A percentile compares a stretch with the other conserved stretches of the same genome.
Conservation (phyloP, 2,329 filamentous ascomycete genomes). For the Neonectria sp. region DNA sequence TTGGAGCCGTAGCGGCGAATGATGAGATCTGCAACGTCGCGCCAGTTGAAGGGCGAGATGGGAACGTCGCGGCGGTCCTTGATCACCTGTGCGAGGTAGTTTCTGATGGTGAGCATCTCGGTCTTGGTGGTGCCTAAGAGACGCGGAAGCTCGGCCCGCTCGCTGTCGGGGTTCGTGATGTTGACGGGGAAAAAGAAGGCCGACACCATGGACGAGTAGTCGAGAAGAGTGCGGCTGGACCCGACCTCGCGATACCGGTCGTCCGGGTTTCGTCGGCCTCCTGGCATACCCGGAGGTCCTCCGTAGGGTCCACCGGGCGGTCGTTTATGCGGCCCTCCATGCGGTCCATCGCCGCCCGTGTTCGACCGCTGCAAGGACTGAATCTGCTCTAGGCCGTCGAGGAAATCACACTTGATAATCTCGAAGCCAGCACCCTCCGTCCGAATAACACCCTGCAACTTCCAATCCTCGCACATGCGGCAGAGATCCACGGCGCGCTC, state of each 20-base stretch:
- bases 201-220: conserved; percentile 60
- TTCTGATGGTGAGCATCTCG: conserved; percentile 12
- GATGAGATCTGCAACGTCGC: conserved; percentile 72
- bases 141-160: conserved; percentile 27
- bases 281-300: conserved; percentile 6
- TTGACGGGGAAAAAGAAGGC: conserved; percentile 59
- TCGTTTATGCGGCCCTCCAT: neutral
- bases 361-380: conserved; percentile 44
- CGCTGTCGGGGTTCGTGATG: conserved; percentile 52
- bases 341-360: conserved; percentile 40
- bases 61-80: conserved; percentile 7
- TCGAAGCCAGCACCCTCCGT: conserved; percentile 75
- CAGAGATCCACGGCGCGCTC: conserved; percentile 21
- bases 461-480: conserved; percentile 17
- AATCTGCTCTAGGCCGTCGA: conserved; percentile 52
- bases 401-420: conserved; percentile 73
- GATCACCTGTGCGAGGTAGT: conserved; percentile 14
- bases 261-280: neutral
- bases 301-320: neutral
- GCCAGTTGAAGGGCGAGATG: conserved; percentile 67
- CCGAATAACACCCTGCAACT: conserved; percentile 67
- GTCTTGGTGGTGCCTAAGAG: conserved; percentile 31
- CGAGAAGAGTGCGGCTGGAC: conserved; percentile 50
- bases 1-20: conserved; percentile 70
- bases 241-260: conserved; percentile 54